These are phyloP conservation scores for Nakazawaea ambrosiae DNA, from an alignment of 805 yeast species.

Conservation along the genomic window DNA sequence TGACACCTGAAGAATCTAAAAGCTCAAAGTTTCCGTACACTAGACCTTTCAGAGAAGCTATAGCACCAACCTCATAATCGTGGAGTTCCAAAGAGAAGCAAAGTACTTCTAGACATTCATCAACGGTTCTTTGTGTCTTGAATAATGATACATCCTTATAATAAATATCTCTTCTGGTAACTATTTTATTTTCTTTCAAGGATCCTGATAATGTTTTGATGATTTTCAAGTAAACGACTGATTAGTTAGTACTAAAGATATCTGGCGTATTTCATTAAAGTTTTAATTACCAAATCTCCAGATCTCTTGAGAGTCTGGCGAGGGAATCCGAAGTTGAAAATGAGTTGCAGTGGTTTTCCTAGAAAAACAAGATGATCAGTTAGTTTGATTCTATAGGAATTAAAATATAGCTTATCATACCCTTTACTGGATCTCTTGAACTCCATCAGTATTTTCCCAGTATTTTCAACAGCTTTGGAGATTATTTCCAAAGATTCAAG, in stretches of 20 bases:
- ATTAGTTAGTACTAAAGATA: constrained; percentile 12
- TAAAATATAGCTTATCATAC: no score
- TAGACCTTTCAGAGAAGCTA: constrained; percentile 52
- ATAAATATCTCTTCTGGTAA: constrained; percentile 51
- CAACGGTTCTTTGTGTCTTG: constrained; percentile 34
- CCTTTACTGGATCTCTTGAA: no score
- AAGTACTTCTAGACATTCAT: constrained; percentile 30
- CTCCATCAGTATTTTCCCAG: no score
- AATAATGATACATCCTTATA: constrained; percentile 52
- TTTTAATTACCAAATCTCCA: no score
- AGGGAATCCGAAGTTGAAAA: no score
- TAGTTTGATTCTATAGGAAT: no score
- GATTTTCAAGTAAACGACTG: constrained; percentile 10
- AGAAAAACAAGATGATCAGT: no score
- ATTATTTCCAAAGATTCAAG: no score
- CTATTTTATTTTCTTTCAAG: constrained; percentile 10
- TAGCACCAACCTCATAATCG: constrained; percentile 33
- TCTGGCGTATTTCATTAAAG: no score
- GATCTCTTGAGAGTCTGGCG: no score
- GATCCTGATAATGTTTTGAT: constrained; percentile 6
- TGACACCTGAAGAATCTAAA: constrained; percentile 8
- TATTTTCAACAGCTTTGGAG: no score
- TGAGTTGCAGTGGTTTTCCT: no score
- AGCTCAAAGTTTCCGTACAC: constrained; percentile 31
- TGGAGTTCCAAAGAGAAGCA: constrained; percentile 30